phyloP scores from a whole-genome alignment of 2,329 filamentous ascomycete species.

The Aspergillus cejpii region DNA sequence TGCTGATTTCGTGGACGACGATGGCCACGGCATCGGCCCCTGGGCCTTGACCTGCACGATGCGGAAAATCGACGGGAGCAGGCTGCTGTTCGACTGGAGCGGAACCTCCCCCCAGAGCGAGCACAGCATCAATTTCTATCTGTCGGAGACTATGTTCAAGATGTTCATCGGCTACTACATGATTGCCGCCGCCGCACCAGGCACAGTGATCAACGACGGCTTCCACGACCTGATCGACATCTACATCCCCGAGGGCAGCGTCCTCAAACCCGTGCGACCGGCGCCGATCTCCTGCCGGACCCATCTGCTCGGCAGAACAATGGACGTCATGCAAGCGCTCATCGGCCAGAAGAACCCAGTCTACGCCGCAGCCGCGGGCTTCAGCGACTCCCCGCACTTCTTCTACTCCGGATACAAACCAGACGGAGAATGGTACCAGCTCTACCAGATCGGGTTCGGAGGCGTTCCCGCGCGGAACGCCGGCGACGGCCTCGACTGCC shows the following conservation, averaged over 20 bases:
- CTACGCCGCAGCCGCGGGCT: conserved; percentile 46
- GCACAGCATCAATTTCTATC: conserved; percentile 45
- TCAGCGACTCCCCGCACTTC: conserved; percentile 47
- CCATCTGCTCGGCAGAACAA: conserved; percentile 43
- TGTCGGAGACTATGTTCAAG: conserved; percentile 47
- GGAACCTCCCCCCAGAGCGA: conserved; percentile 45
- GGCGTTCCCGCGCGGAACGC: conserved; percentile 45
- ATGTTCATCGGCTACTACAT: conserved; percentile 47
- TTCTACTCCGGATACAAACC: conserved; percentile 48
- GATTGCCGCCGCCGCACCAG: conserved; percentile 45
- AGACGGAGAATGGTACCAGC: conserved; percentile 44
- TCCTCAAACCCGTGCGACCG: conserved; percentile 44
- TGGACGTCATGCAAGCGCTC: conserved; percentile 48
- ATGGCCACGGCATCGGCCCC: conserved; percentile 43
- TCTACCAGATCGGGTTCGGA: conserved; percentile 48
- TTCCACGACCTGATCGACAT: conserved; percentile 48
- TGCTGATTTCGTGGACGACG: conserved; percentile 48
- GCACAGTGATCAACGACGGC: conserved; percentile 47
- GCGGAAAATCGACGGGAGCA: conserved; percentile 38
- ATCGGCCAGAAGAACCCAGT: conserved; percentile 44
- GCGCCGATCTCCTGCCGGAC: conserved; percentile 46
- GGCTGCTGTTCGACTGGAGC: conserved; percentile 45
- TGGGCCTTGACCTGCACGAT: conserved; percentile 46
- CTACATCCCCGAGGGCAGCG: conserved; percentile 41
- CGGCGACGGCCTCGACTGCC: conserved; percentile 46